Evolutionary conservation across 164 flowering plant species (phyloP).

Genomic region (Houttuynia cordata): DNA sequence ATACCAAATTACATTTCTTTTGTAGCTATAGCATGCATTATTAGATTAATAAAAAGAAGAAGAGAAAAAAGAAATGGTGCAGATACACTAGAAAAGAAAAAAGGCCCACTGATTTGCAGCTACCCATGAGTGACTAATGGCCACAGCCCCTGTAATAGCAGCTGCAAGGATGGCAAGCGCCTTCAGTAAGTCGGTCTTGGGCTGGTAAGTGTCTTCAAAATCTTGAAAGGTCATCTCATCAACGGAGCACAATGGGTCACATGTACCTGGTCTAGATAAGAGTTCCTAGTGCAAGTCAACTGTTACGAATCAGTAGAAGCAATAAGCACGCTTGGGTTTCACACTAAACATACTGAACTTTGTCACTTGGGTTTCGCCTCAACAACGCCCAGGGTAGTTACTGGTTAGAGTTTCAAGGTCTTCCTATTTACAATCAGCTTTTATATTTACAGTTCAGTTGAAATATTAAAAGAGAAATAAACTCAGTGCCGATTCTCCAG

Average conservation of each 20-base stretch:
- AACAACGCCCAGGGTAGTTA: background rate
- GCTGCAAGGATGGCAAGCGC: conserved; percentile 73
- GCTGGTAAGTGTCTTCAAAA: conserved; percentile 67
- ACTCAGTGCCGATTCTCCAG: too few species aligned
- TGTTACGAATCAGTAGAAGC: conserved; percentile 1
- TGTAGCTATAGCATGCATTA: background rate
- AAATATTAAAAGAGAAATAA: too few species aligned
- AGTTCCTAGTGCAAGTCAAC: conserved; percentile 30
- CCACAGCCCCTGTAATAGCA: conserved; percentile 62
- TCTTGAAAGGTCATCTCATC: conserved; percentile 82
- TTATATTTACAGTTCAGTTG: too few species aligned
- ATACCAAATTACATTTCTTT: too few species aligned
- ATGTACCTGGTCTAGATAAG: conserved; percentile 37
- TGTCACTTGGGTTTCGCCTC: background rate
- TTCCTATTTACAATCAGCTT: too few species aligned
- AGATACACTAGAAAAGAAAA: background rate
- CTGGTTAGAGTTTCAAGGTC: background rate
- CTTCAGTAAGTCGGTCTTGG: conserved; percentile 85
- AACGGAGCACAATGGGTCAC: conserved; percentile 98
- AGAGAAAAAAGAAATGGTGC: background rate
- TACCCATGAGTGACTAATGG: conserved; percentile 94
- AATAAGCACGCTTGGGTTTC: background rate
- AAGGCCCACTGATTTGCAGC: conserved; percentile 81
- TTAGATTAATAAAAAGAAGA: too few species aligned
- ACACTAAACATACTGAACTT: background rate